phyloP scores from a whole-genome alignment of 2,329 filamentous ascomycete species.

The Cladophialophora bantiana region DNA sequence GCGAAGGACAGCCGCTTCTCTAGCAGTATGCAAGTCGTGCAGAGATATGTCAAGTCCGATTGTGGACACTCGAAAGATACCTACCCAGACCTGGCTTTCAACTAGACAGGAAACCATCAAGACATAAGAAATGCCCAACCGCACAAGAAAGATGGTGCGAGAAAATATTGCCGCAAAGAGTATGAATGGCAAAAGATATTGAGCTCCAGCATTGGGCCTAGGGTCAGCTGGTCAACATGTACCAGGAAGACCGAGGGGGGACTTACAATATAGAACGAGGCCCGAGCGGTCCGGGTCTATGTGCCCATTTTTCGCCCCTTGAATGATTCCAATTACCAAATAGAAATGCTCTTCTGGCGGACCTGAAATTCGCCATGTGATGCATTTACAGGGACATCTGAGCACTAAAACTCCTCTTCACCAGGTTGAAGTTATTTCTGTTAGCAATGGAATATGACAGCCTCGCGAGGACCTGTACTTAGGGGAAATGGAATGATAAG shows the following conservation, averaged over 20 bases:
- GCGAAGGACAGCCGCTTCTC: not conserved
- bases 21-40: not conserved
- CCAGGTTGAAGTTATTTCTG: slow-evolving; percentile 12
- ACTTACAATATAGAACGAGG: slow-evolving; percentile 5
- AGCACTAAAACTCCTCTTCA: slow-evolving; percentile 3
- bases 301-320: not conserved
- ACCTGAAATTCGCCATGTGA: slow-evolving; percentile 15
- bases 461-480: slow-evolving; percentile 39
- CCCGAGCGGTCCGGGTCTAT: not conserved
- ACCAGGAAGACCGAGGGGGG: not conserved
- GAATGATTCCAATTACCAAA: slow-evolving; percentile 11
- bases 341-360: not conserved
- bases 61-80: not conserved
- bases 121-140: not conserved
- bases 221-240: slow-evolving; percentile 4
- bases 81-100: not conserved
- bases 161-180: not conserved
- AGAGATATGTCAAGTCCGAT: not conserved
- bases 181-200: not conserved
- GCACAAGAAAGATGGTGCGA: not conserved
- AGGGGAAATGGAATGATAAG: slow-evolving; percentile 38
- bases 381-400: not conserved
- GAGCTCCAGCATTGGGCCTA: not conserved
- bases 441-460: slow-evolving; percentile 33
- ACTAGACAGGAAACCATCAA: not conserved